A percentile compares a stretch with the other conserved stretches of the same genome.
Evolutionary conservation across 2,329 filamentous ascomycete genomes (phyloP).

Genomic region (Hypoxylon sp.): DNA sequence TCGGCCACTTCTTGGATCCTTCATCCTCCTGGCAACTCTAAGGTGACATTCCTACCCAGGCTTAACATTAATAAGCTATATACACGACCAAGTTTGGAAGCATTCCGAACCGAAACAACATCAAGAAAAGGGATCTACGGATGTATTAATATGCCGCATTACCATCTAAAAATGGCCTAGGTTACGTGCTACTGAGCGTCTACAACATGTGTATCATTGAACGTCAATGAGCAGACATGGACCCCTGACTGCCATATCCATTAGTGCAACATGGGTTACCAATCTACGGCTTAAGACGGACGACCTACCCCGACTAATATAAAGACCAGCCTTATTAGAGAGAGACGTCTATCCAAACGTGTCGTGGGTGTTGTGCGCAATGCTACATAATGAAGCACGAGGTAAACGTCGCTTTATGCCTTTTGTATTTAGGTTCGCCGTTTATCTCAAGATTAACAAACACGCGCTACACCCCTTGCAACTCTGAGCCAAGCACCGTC

Average conservation of each 20-base stretch:
- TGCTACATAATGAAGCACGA: conserved; percentile 38
- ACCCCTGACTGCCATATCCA: conserved; percentile 28
- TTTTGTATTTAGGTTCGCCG: conserved; percentile 11
- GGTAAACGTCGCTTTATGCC: conserved; percentile 21
- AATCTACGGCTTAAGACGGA: conserved; percentile 28
- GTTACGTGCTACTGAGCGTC: conserved; percentile 13
- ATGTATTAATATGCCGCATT: conserved; percentile 37
- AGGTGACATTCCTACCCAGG: conserved; percentile 36
- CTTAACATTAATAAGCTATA: conserved; percentile 29
- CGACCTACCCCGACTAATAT: conserved; percentile 35
- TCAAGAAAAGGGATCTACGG: conserved; percentile 24
- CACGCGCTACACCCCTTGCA: conserved; percentile 19
- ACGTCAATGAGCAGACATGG: conserved; percentile 14
- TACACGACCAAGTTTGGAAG: neutral
- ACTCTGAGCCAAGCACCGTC: conserved; percentile 10
- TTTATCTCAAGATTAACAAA: conserved; percentile 19
- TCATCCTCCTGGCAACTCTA: conserved; percentile 32
- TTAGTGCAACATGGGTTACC: conserved; percentile 31
- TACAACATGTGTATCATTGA: conserved; percentile 34
- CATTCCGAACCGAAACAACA: conserved; percentile 3
- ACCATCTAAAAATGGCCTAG: conserved; percentile 28
- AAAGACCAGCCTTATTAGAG: conserved; percentile 39
- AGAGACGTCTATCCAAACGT: conserved; percentile 25
- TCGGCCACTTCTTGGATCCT: conserved; percentile 35
- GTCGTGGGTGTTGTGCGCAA: conserved; percentile 27